Conservation (phyloP, 306 rosid species). For the Hippophae tibetana region DNA sequence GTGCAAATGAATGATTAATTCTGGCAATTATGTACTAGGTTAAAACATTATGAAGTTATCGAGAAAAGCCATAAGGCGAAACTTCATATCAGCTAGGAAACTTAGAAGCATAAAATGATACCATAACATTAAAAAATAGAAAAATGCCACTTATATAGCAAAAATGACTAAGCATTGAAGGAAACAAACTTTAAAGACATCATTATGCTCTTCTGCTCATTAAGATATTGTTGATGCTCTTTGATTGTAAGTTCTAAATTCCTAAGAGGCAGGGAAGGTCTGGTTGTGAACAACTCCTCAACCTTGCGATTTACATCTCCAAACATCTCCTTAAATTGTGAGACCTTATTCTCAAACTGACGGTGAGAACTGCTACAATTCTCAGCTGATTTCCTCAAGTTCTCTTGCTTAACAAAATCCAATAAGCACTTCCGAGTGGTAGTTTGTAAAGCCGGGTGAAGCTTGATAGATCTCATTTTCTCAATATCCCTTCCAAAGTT, state of each 20-base stretch:
- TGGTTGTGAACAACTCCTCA: constrained; percentile 59
- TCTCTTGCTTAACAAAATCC: constrained; percentile 92
- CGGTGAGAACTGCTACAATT: constrained; percentile 65
- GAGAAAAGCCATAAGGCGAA: background rate
- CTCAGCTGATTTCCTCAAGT: constrained; percentile 66
- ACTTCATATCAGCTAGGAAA: background rate
- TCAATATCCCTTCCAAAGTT: constrained; percentile 69
- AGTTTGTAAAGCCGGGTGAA: constrained; percentile 72
- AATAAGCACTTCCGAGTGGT: constrained; percentile 50
- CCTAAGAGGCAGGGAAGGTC: constrained; percentile 33
- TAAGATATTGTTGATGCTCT: constrained; percentile 52
- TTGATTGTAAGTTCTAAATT: constrained; percentile 46
- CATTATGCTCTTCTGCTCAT: constrained; percentile 84
- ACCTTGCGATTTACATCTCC: constrained; percentile 57
- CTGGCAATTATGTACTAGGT: too few species aligned
- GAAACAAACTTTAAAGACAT: constrained; percentile 84
- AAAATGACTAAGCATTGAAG: constrained; percentile 7
- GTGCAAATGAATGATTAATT: too few species aligned
- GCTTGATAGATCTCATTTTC: constrained; percentile 58
- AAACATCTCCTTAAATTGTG: constrained; percentile 64
- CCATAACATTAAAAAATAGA: constrained; percentile 1
- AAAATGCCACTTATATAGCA: background rate
- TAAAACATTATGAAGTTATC: too few species aligned
- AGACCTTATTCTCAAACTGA: constrained; percentile 89
- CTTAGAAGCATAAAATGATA: constrained; percentile 1